phyloP scores from a whole-genome alignment of 2,329 filamentous ascomycete genomes.

The Microascus cirrosus region DNA sequence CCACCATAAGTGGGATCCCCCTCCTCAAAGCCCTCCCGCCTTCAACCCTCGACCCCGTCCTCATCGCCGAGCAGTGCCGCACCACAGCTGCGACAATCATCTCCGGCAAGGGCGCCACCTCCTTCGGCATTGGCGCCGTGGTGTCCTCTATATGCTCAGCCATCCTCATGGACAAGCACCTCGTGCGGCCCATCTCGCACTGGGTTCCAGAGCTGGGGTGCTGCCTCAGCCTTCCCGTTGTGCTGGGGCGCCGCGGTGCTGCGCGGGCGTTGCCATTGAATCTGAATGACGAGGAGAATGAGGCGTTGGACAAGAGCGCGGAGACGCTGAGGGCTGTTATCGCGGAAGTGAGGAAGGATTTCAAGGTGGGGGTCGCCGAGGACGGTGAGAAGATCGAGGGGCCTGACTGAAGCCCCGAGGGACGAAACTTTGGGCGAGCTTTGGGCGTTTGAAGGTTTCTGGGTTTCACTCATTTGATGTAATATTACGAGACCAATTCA shows the following conservation, averaged over 20 bases:
- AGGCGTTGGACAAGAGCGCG: neutral
- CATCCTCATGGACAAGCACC: constrained; percentile 5
- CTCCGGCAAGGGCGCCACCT: constrained; percentile 4
- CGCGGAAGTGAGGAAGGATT: constrained; percentile 3
- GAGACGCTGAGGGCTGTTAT: constrained; percentile 2
- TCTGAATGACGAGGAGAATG: neutral
- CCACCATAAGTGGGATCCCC: constrained; percentile 1
- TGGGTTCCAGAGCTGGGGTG: constrained; percentile 4
- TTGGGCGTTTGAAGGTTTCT: neutral
- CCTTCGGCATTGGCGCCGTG: constrained; percentile 5
- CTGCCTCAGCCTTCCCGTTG: constrained; percentile 4
- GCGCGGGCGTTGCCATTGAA: neutral
- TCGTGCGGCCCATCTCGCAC: constrained; percentile 4
- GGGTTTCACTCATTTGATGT: neutral
- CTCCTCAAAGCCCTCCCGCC: constrained; percentile 1
- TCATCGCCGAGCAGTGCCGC: constrained; percentile 2
- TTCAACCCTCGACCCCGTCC: neutral
- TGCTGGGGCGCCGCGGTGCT: constrained; percentile 2
- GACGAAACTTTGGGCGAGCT: neutral
- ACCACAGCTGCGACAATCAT: constrained; percentile 4
- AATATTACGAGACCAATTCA: neutral
- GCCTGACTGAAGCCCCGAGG: neutral
- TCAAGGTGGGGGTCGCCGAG: neutral
- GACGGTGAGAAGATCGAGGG: neutral
- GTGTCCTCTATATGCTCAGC: constrained; percentile 4